These are phyloP conservation scores for Escallonia herrerae DNA, from an alignment of 129 eudicot genomes.

Conservation along the genomic window DNA sequence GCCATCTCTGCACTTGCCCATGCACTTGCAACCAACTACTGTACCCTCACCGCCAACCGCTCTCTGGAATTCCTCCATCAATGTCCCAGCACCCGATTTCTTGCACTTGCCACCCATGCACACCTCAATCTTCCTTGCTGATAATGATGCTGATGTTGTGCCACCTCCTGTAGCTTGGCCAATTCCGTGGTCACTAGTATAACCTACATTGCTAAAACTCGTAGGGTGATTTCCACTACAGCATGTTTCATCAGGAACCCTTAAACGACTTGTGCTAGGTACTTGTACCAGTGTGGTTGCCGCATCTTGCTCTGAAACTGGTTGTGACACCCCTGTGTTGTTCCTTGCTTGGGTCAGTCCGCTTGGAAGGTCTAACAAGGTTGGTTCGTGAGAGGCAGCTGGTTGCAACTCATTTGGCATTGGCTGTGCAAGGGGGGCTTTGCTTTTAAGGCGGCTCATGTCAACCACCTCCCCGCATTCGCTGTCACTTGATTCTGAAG, in stretches of 20 bases:
- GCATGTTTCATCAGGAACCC: slow-evolving; percentile 1
- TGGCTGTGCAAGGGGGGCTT: neutral
- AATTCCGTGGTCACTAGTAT: neutral
- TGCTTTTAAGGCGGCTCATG: slow-evolving; percentile 29
- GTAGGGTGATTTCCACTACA: neutral
- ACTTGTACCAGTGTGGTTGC: neutral
- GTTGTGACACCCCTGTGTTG: neutral
- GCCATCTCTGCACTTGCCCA: slow-evolving; percentile 78
- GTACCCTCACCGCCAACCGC: slow-evolving; percentile 45
- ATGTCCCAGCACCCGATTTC: slow-evolving; percentile 57
- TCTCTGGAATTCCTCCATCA: slow-evolving; percentile 53
- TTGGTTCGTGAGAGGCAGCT: slow-evolving; percentile 2
- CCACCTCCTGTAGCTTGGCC: neutral
- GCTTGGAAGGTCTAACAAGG: neutral
- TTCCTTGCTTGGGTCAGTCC: neutral
- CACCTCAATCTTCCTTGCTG: slow-evolving; percentile 59
- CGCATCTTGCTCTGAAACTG: neutral
- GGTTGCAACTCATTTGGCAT: neutral
- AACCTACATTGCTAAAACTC: neutral
- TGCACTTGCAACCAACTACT: slow-evolving; percentile 83
- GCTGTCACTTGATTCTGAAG: slow-evolving; percentile 58
- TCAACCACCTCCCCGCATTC: slow-evolving; percentile 56
- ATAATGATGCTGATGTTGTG: neutral
- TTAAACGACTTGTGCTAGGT: neutral
- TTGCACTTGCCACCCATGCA: slow-evolving; percentile 98